A percentile compares a stretch with the other conserved stretches of the same genome.
Evolutionary conservation across 192 early-diverging fungal genomes (phyloP).

Genomic region (Coemansia sp.): DNA sequence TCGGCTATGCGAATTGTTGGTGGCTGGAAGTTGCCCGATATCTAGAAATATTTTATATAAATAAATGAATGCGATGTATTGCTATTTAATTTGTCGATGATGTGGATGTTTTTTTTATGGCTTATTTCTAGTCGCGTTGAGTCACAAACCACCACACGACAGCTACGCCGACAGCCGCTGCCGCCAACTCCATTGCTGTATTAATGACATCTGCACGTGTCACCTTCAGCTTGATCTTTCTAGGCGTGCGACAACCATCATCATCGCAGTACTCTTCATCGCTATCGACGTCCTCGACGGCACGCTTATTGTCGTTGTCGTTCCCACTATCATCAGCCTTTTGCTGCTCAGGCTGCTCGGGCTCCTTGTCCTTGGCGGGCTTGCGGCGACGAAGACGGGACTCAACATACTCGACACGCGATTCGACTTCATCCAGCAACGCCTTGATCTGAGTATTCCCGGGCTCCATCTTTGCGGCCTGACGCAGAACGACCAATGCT

Average conservation of each 20-base stretch:
- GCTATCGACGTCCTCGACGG: conserved; percentile 51
- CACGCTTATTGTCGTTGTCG: conserved; percentile 18
- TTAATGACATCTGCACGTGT: conserved; percentile 43
- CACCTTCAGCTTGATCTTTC: conserved; percentile 46
- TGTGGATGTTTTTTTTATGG: conserved; percentile 12
- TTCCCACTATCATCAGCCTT: conserved; percentile 28
- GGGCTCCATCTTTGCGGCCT: conserved; percentile 44
- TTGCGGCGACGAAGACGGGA: conserved; percentile 48
- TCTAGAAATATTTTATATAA: conserved; percentile 19
- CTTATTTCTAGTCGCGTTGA: conserved; percentile 11
- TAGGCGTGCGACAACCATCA: conserved; percentile 39
- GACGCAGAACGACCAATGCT: conserved; percentile 31
- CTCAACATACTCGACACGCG: conserved; percentile 54
- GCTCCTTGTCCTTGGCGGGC: conserved; percentile 10
- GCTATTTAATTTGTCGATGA: not conserved
- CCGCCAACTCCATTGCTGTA: conserved; percentile 39
- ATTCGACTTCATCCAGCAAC: conserved; percentile 48
- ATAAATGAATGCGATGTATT: conserved; percentile 8
- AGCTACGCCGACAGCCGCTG: conserved; percentile 39
- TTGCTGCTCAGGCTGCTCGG: conserved; percentile 2
- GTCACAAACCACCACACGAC: conserved; percentile 49
- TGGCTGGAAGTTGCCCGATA: conserved; percentile 63
- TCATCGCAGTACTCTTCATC: conserved; percentile 56
- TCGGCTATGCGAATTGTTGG: conserved; percentile 74
- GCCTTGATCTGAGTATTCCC: conserved; percentile 39